Evolutionary conservation across 2,329 filamentous ascomycete species (phyloP).

Genomic region (Eutypella sp.): DNA sequence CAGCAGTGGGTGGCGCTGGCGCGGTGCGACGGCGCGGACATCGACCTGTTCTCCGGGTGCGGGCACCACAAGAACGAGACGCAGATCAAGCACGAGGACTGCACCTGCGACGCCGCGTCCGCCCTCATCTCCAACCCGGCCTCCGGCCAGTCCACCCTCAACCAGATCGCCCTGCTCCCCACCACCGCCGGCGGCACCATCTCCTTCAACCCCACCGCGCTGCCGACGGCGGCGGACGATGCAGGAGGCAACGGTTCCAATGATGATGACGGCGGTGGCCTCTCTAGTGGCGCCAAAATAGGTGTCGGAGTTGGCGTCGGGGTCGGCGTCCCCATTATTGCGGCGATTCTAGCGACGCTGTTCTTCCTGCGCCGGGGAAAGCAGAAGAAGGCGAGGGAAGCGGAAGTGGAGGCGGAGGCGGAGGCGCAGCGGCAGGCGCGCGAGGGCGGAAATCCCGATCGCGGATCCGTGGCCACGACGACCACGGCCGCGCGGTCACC

Average conservation of each 20-base stretch:
- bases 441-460: too few species aligned
- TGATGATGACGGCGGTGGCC: slow-evolving; percentile 6
- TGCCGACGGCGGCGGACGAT: slow-evolving; percentile 12
- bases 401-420: slow-evolving; percentile 1
- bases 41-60: slow-evolving; percentile 19
- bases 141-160: slow-evolving; percentile 16
- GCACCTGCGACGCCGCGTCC: slow-evolving; percentile 16
- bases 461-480: too few species aligned
- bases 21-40: slow-evolving; percentile 18
- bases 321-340: slow-evolving; percentile 13
- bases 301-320: slow-evolving; percentile 18
- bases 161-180: slow-evolving; percentile 16
- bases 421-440: slow-evolving; percentile 4
- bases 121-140: slow-evolving; percentile 16
- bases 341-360: slow-evolving; percentile 8
- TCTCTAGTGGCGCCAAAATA: slow-evolving; percentile 12
- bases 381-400: slow-evolving; percentile 1
- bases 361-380: slow-evolving; percentile 12
- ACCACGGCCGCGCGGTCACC: slow-evolving; percentile 7
- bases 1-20: slow-evolving; percentile 22
- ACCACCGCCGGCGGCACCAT: slow-evolving; percentile 19
- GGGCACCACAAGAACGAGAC: slow-evolving; percentile 12
- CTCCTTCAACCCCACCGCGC: slow-evolving; percentile 19
- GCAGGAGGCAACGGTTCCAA: slow-evolving; percentile 1
- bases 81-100: slow-evolving; percentile 19